Evolutionary conservation across 1,284 basidiomycete species (phyloP).

Genomic region (Sparassis latifolia): DNA sequence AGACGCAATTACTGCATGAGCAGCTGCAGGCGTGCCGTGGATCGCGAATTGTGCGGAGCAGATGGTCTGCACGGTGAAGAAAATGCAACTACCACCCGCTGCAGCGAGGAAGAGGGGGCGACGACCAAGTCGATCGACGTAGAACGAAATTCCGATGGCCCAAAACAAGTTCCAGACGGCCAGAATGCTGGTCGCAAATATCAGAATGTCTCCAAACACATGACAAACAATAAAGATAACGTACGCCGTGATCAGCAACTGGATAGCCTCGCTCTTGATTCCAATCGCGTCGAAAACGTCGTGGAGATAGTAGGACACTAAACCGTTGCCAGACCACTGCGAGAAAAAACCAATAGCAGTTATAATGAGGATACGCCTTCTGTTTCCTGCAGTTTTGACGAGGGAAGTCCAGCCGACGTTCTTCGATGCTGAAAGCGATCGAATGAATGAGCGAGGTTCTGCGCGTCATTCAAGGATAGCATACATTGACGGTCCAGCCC

Average conservation of each 20-base stretch:
- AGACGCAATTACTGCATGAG: conserved; percentile 42
- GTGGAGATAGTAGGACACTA: conserved; percentile 42
- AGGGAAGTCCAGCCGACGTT: conserved; percentile 45
- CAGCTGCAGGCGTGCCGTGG: conserved; percentile 27
- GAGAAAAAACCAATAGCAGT: conserved; percentile 56
- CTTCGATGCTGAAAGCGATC: background rate
- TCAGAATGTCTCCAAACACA: background rate
- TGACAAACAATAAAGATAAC: background rate
- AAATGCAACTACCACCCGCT: conserved; percentile 35
- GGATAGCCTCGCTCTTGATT: conserved; percentile 45
- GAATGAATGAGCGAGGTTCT: too few relatives aligned
- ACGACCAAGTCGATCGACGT: conserved; percentile 46
- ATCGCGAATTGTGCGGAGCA: conserved; percentile 34
- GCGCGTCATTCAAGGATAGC: conserved; percentile 4
- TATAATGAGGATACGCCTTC: conserved; percentile 46
- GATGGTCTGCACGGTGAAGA: conserved; percentile 36
- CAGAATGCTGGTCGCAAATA: conserved; percentile 32
- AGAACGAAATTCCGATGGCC: conserved; percentile 39
- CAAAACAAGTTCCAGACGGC: conserved; percentile 49
- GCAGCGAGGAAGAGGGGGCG: conserved; percentile 50
- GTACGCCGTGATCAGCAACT: conserved; percentile 35
- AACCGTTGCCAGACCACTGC: conserved; percentile 61
- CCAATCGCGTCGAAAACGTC: conserved; percentile 46
- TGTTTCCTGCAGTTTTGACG: conserved; percentile 46
- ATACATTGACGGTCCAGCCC: conserved; percentile 37